Conservation (phyloP, 257 asterid species). For the Jacaranda mimosifolia region DNA sequence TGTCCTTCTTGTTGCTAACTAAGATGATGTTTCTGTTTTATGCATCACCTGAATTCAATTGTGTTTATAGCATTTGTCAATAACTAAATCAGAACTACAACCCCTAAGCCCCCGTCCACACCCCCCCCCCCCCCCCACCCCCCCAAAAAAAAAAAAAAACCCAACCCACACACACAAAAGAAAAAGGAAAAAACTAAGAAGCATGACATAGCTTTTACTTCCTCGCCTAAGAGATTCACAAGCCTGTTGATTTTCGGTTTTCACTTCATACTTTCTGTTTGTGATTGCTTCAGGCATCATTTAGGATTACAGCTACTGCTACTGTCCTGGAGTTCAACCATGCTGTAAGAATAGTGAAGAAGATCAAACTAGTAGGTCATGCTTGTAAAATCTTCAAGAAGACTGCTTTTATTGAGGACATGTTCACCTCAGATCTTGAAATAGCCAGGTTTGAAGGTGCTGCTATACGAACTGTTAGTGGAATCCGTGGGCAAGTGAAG, state of each 20-base stretch:
- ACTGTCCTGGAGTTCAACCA: conserved; percentile 93
- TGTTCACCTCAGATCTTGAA: conserved; percentile 99
- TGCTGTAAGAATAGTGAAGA: conserved; percentile 85
- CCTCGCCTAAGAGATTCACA: not conserved
- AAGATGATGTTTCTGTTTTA: conserved; percentile 4
- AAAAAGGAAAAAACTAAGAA: not conserved
- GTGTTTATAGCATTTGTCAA: not conserved
- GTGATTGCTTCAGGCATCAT: conserved; percentile 68
- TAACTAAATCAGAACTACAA: not conserved
- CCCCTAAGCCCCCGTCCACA: too few species aligned
- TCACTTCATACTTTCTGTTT: conserved; percentile 6
- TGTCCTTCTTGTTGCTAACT: not conserved
- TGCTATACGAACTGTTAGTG: conserved; percentile 91
- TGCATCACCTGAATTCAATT: not conserved
- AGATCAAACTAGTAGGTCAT: conserved; percentile 89
- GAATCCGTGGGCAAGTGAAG: conserved; percentile 96
- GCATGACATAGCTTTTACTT: not conserved
- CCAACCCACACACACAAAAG: too few species aligned
- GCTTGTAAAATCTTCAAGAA: conserved; percentile 93
- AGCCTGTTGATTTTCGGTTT: conserved; percentile 5
- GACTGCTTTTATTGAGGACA: conserved; percentile 90
- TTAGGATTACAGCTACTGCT: conserved; percentile 95
- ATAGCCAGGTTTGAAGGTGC: conserved; percentile 99
- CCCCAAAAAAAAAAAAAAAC: too few species aligned
- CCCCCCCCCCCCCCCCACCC: too few species aligned